phyloP scores from a whole-genome alignment of 2,329 filamentous ascomycete species.

The Emmonsiellopsis sp. region DNA sequence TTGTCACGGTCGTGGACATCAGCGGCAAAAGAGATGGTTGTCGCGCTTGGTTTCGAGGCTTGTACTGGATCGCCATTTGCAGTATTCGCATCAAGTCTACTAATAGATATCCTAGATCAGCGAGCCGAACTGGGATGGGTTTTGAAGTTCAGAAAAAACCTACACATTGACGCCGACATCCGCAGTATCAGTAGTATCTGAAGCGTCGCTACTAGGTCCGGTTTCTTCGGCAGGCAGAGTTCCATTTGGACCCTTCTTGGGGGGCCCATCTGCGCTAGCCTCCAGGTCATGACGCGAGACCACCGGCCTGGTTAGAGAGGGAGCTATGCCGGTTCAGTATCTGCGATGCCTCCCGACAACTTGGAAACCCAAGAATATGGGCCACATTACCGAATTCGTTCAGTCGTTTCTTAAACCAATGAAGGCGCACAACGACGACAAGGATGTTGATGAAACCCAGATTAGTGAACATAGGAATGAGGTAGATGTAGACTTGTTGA shows the following conservation, averaged over 20 bases:
- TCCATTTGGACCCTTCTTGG: neutral
- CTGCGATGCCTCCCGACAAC: neutral
- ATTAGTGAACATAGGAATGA: constrained; percentile 41
- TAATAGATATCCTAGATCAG: neutral
- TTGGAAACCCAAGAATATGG: neutral
- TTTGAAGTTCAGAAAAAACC: neutral
- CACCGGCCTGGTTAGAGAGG: constrained; percentile 1
- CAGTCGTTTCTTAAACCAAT: constrained; percentile 41
- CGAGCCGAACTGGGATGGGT: neutral
- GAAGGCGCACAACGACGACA: constrained; percentile 39
- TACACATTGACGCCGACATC: neutral
- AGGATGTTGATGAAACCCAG: constrained; percentile 42
- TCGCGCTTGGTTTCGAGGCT: neutral
- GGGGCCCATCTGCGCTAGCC: neutral
- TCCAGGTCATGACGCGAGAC: neutral
- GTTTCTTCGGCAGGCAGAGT: neutral
- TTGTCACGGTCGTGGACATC: constrained; percentile 1
- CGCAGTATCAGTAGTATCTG: neutral
- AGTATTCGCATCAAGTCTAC: neutral
- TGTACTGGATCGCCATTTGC: neutral
- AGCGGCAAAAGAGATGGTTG: constrained; percentile 1
- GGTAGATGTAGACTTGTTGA: constrained; percentile 44
- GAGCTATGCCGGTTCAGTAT: neutral
- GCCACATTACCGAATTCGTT: constrained; percentile 24
- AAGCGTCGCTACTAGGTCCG: neutral